These are phyloP conservation scores for Zasmidium citrigriseum DNA, from an alignment of 2,329 filamentous ascomycete genomes.

Conservation along the genomic window DNA sequence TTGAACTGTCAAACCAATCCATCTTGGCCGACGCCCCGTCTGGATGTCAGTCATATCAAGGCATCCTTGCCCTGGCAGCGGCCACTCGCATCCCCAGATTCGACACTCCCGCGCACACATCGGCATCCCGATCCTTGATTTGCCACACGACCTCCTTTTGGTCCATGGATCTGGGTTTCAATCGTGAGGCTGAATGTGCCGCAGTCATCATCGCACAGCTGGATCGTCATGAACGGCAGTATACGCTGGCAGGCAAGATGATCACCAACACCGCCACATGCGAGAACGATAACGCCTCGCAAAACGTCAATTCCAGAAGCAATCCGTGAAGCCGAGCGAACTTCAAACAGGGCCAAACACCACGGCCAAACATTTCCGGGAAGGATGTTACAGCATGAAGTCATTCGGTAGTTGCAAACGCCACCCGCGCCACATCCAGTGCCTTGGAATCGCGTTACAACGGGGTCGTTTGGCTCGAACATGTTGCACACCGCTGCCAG, in stretches of 20 bases:
- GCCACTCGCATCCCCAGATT: slow-evolving; percentile 3
- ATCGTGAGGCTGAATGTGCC: neutral
- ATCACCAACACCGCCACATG: neutral
- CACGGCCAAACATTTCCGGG: no score
- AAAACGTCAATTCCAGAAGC: no score
- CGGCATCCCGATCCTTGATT: slow-evolving; percentile 8
- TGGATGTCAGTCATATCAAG: neutral
- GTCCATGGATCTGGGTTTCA: neutral
- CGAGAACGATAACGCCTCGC: no score
- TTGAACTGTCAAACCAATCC: neutral
- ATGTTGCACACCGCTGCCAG: neutral
- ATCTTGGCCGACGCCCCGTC: neutral
- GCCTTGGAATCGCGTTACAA: neutral
- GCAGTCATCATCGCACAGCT: neutral
- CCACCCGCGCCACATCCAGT: neutral
- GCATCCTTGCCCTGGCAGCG: slow-evolving; percentile 4
- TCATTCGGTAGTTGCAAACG: neutral
- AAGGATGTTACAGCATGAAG: neutral
- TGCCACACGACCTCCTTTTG: neutral
- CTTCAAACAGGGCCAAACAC: neutral
- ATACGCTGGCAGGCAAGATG: neutral
- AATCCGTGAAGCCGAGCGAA: no score
- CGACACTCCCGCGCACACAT: slow-evolving; percentile 1
- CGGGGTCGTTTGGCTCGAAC: no score
- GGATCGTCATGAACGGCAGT: no score